Conservation (phyloP, 495 filamentous ascomycete genomes). For the Coniosporium apollinis region DNA sequence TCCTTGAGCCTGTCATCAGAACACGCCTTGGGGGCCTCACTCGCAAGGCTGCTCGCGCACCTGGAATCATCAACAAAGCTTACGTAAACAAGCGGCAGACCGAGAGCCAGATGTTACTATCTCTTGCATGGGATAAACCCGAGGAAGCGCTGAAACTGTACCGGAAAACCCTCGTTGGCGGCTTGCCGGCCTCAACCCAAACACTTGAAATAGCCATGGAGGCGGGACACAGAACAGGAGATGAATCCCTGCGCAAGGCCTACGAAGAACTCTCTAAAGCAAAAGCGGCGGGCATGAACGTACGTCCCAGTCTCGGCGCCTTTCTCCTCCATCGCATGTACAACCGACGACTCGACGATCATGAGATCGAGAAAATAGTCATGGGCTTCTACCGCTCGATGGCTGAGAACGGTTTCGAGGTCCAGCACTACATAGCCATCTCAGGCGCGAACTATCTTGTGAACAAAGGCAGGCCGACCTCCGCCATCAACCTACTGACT, state of each 20-base stretch:
- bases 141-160: slow-evolving; percentile 6
- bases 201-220: slow-evolving; percentile 12
- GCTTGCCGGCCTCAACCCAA: slow-evolving; percentile 5
- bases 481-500: slow-evolving; percentile 7
- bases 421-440: slow-evolving; percentile 9
- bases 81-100: neutral
- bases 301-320: neutral
- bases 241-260: slow-evolving; percentile 3
- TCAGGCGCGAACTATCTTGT: slow-evolving; percentile 11
- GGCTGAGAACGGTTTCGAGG: slow-evolving; percentile 4
- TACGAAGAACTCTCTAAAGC: slow-evolving; percentile 5
- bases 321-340: slow-evolving; percentile 8
- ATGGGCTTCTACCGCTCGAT: slow-evolving; percentile 12
- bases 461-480: neutral
- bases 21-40: neutral
- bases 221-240: slow-evolving; percentile 5
- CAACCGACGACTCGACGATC: slow-evolving; percentile 4
- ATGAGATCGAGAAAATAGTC: slow-evolving; percentile 1
- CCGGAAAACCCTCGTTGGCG: slow-evolving; percentile 4
- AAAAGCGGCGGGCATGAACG: slow-evolving; percentile 9
- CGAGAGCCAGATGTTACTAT: slow-evolving; percentile 7
- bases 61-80: neutral
- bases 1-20: neutral
- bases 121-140: slow-evolving; percentile 1
- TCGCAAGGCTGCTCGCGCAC: neutral